phyloP scores from a whole-genome alignment of 768 basidiomycete species.

The Tylopilus balloui region DNA sequence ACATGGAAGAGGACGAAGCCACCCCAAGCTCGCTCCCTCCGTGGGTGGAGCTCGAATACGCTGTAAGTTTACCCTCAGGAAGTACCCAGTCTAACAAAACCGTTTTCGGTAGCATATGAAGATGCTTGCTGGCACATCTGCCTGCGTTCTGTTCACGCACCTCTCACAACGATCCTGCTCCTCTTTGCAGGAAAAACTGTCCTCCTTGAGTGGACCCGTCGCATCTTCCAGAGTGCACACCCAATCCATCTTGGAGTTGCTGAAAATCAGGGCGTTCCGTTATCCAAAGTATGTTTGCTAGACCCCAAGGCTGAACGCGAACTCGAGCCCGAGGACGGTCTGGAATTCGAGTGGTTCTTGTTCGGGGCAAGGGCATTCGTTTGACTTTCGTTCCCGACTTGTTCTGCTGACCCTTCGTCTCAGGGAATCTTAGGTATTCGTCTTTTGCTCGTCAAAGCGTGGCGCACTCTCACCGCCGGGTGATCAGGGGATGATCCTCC shows the following conservation, averaged over 20 bases:
- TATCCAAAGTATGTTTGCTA: conserved; percentile 80
- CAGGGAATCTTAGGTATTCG: conserved; percentile 61
- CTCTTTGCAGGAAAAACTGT: conserved; percentile 40
- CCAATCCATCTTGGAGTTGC: conserved; percentile 15
- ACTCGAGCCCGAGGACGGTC: conserved; percentile 73
- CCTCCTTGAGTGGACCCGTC: conserved; percentile 7
- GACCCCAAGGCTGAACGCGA: conserved; percentile 79
- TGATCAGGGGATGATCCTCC: conserved; percentile 88
- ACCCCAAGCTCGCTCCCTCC: conserved; percentile 65
- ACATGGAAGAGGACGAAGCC: conserved; percentile 93
- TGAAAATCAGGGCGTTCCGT: conserved; percentile 26
- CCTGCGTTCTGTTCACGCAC: conserved; percentile 78
- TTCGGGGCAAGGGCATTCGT: conserved; percentile 66
- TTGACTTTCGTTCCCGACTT: neutral
- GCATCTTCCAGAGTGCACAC: conserved; percentile 27
- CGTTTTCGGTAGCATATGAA: conserved; percentile 68
- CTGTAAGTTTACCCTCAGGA: conserved; percentile 41
- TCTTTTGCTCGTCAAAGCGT: neutral
- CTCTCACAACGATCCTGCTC: conserved; percentile 68
- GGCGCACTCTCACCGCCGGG: neutral
- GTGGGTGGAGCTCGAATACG: conserved; percentile 94
- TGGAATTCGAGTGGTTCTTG: conserved; percentile 83
- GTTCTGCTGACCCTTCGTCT: neutral
- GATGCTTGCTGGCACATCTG: conserved; percentile 58
- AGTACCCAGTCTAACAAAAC: neutral